Percentiles rank a stretch among this genome's conserved stretches.
Evolutionary conservation across 192 early-diverging fungal species (phyloP).

Genomic region (Umbelopsis vinacea): DNA sequence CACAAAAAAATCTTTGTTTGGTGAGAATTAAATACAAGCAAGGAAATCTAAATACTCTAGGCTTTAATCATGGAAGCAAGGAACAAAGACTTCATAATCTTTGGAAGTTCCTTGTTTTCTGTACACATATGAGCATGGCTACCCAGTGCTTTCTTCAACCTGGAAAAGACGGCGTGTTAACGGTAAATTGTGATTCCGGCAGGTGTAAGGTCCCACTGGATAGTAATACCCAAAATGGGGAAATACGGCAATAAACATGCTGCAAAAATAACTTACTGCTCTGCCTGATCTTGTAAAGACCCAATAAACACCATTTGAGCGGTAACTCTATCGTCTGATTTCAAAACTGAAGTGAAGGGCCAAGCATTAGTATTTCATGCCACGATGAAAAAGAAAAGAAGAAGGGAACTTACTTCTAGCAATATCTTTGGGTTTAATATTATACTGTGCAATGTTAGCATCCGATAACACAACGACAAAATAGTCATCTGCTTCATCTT

Average conservation of each 20-base stretch:
- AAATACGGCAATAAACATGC: too few species aligned
- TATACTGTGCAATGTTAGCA: constrained; percentile 81
- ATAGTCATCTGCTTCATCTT: constrained; percentile 79
- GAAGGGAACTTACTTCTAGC: constrained; percentile 52
- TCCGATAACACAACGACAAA: constrained; percentile 80
- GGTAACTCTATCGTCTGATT: constrained; percentile 73
- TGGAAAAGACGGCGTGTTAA: constrained; percentile 1
- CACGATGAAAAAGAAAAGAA: background rate
- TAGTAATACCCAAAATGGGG: too few species aligned
- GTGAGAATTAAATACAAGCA: too few species aligned
- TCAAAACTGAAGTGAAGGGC: constrained; percentile 52
- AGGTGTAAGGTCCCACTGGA: too few species aligned
- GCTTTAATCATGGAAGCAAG: constrained; percentile 63
- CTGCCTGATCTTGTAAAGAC: constrained; percentile 75
- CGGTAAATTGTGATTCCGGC: too few species aligned
- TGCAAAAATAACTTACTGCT: constrained; percentile 43
- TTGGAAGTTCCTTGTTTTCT: constrained; percentile 64
- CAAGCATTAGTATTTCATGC: background rate
- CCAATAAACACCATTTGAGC: constrained; percentile 83
- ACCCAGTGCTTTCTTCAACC: constrained; percentile 54
- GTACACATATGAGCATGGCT: constrained; percentile 61
- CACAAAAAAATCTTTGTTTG: background rate
- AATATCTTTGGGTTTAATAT: constrained; percentile 72
- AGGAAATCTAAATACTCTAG: constrained; percentile 21
- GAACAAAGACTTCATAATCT: constrained; percentile 66